Evolutionary conservation across 768 basidiomycete genomes (phyloP).

Genomic region (Mycena polygramma): DNA sequence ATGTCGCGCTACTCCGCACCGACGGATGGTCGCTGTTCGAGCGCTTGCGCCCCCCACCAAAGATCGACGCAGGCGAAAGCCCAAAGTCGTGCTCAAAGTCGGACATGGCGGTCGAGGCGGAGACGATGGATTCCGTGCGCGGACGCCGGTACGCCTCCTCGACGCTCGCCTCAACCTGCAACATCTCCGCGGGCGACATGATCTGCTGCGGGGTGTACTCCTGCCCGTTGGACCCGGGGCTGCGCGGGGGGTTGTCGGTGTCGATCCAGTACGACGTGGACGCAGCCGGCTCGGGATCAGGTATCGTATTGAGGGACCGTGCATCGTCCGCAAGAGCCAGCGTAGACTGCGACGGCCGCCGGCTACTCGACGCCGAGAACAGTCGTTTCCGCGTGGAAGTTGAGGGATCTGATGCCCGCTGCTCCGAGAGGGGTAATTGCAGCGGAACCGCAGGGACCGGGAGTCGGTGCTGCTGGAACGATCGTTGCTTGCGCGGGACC

Average conservation of each 20-base stretch:
- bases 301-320: conserved; percentile 51
- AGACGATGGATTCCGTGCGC: conserved; percentile 55
- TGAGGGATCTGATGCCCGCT: conserved; percentile 44
- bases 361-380: conserved; percentile 69
- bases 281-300: conserved; percentile 35
- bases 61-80: conserved; percentile 47
- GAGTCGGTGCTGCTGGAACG: conserved; percentile 71
- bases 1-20: conserved; percentile 22
- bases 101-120: conserved; percentile 52
- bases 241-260: conserved; percentile 52
- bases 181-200: conserved; percentile 76
- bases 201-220: conserved; percentile 76
- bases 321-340: conserved; percentile 63
- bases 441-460: conserved; percentile 66
- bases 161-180: conserved; percentile 68
- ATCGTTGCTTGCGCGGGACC: conserved; percentile 66
- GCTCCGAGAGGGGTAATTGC: conserved; percentile 50
- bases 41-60: conserved; percentile 36
- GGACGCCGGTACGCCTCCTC: conserved; percentile 45
- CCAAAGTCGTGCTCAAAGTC: conserved; percentile 47
- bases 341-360: conserved; percentile 61
- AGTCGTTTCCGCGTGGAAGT: conserved; percentile 63
- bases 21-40: conserved; percentile 36
- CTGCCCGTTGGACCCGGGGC: conserved; percentile 46
- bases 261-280: conserved; percentile 66